Evolutionary conservation across 345 rosid species (phyloP).

Genomic region (Excoecaria cochinchinensis): DNA sequence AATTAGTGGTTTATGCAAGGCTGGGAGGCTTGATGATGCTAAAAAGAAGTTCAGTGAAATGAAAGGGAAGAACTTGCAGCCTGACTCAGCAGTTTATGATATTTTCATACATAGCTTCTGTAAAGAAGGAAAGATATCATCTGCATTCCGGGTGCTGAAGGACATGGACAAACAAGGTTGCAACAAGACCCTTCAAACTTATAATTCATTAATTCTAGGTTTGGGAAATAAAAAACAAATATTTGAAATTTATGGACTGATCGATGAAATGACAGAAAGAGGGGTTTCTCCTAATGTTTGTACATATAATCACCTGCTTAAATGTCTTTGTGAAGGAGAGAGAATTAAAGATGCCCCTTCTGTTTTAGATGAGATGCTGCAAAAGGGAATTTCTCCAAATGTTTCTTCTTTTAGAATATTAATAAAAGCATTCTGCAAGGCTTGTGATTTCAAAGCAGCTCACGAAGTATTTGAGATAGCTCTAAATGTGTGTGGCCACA

Average conservation of each 20-base stretch:
- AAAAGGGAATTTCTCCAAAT: constrained; percentile 68
- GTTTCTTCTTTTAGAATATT: constrained; percentile 65
- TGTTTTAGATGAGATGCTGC: constrained; percentile 82
- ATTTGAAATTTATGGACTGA: constrained; percentile 87
- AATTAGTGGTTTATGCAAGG: constrained; percentile 75
- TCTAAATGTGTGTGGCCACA: constrained; percentile 73
- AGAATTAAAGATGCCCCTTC: constrained; percentile 74
- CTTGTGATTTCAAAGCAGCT: constrained; percentile 57
- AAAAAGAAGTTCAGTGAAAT: constrained; percentile 75
- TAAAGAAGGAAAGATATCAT: constrained; percentile 83
- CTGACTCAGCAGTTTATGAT: constrained; percentile 74
- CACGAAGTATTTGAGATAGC: constrained; percentile 81
- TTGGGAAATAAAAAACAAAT: constrained; percentile 72
- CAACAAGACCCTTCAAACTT: constrained; percentile 72
- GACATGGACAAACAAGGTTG: constrained; percentile 96
- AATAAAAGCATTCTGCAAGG: constrained; percentile 73
- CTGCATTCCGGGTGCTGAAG: constrained; percentile 91
- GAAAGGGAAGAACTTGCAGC: constrained; percentile 64
- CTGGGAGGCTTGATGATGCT: constrained; percentile 78
- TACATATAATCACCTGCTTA: constrained; percentile 75
- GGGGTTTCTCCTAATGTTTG: constrained; percentile 75
- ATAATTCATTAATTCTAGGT: constrained; percentile 80
- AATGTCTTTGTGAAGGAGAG: constrained; percentile 74
- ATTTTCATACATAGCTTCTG: constrained; percentile 73
- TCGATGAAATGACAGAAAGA: constrained; percentile 93